These are phyloP conservation scores for Malassezia sympodialis DNA, from an alignment of 1,284 basidiomycete genomes.

Conservation along the genomic window DNA sequence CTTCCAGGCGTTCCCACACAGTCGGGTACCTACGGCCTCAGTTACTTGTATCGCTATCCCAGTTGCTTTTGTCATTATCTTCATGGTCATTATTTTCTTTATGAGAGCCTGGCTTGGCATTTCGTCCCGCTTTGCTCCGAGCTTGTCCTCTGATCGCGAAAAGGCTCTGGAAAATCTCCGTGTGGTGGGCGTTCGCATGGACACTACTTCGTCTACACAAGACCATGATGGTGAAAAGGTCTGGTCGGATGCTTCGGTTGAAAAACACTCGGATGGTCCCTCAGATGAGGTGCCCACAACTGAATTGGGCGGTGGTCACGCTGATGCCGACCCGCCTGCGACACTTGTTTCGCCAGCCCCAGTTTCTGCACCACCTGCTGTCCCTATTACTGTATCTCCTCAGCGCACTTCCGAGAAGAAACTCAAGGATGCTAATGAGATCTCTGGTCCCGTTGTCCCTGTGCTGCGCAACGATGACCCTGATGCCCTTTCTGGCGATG, in stretches of 20 bases:
- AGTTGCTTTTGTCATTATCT: constrained; percentile 1
- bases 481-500: background rate
- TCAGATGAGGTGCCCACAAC: background rate
- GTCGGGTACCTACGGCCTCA: constrained; percentile 3
- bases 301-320: background rate
- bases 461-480: constrained; percentile 14
- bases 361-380: background rate
- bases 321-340: background rate
- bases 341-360: background rate
- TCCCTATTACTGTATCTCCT: background rate
- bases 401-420: background rate
- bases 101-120: background rate
- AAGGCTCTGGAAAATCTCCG: constrained; percentile 11
- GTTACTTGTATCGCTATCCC: background rate
- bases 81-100: background rate
- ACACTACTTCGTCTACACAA: background rate
- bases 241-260: background rate
- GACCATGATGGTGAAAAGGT: background rate
- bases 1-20: constrained; percentile 14
- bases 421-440: constrained; percentile 11
- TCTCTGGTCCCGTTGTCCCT: constrained; percentile 15
- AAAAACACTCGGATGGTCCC: background rate
- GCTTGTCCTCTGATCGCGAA: constrained; percentile 2
- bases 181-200: constrained; percentile 7
- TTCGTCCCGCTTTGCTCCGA: background rate